phyloP scores from a whole-genome alignment of 306 rosid genomes.

The Amphicarpaea edgeworthii region DNA sequence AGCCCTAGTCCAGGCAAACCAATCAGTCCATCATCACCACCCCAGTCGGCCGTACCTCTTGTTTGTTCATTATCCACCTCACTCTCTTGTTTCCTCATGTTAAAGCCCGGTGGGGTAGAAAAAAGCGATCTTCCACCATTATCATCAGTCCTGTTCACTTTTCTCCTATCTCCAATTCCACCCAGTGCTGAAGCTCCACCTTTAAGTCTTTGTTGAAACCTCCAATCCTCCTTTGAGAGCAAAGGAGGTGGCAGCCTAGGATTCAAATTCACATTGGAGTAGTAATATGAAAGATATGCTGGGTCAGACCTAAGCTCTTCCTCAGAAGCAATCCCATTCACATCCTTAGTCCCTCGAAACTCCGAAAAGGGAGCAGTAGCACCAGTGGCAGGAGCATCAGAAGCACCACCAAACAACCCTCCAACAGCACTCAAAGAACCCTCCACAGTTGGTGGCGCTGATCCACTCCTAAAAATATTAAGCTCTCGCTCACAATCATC shows the following conservation, averaged over 20 bases:
- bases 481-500: constrained; percentile 80
- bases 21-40: constrained; percentile 84
- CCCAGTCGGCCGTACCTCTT: constrained; percentile 76
- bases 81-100: constrained; percentile 63
- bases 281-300: constrained; percentile 76
- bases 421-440: constrained; percentile 88
- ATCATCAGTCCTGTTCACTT: constrained; percentile 63
- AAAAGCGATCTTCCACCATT: constrained; percentile 64
- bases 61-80: constrained; percentile 61
- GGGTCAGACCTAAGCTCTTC: constrained; percentile 97
- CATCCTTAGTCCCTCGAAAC: constrained; percentile 59
- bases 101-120: constrained; percentile 81
- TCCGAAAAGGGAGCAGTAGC: constrained; percentile 48
- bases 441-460: constrained; percentile 93
- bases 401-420: constrained; percentile 57
- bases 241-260: constrained; percentile 90
- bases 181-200: constrained; percentile 73
- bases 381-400: neutral
- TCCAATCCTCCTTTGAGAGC: constrained; percentile 92
- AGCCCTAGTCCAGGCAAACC: constrained; percentile 89
- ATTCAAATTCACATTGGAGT: constrained; percentile 83
- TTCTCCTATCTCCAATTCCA: constrained; percentile 91
- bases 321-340: constrained; percentile 73
- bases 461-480: constrained; percentile 83
- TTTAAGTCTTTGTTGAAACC: constrained; percentile 75